Percentiles rank a stretch among this genome's conserved stretches.
Evolutionary conservation across 2,329 filamentous ascomycete genomes (phyloP).

Genomic region (Claviceps quebecensis): DNA sequence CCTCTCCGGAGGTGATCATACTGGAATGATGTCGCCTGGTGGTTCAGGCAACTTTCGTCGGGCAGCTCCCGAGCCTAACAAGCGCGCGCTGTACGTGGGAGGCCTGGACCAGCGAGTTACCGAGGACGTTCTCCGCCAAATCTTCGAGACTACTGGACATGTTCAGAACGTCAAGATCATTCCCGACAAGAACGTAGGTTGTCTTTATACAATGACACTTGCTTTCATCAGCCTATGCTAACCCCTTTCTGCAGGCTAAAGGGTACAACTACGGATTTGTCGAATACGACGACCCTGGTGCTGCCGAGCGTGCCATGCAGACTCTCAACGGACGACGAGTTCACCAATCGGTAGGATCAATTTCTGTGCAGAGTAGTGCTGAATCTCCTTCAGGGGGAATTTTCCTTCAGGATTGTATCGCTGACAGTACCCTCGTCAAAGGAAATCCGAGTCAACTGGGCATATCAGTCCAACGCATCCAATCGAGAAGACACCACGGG

Average conservation of each 20-base stretch:
- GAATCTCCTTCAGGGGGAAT: not conserved
- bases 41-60: conserved; percentile 74
- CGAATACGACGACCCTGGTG: conserved; percentile 94
- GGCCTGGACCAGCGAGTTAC: conserved; percentile 90
- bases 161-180: conserved; percentile 99
- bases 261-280: conserved; percentile 99
- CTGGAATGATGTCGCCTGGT: conserved; percentile 68
- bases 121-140: conserved; percentile 90
- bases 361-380: not conserved
- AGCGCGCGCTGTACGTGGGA: conserved; percentile 90
- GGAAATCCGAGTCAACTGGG: conserved; percentile 99
- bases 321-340: conserved; percentile 91
- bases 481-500: conserved; percentile 97
- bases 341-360: conserved; percentile 63
- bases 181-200: conserved; percentile 94
- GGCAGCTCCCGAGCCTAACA: conserved; percentile 94
- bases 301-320: conserved; percentile 92
- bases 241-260: conserved; percentile 53
- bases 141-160: conserved; percentile 97
- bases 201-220: conserved; percentile 1
- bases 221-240: conserved; percentile 4
- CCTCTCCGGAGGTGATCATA: conserved; percentile 52
- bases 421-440: conserved; percentile 23
- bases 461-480: conserved; percentile 87
- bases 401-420: not conserved